Evolutionary conservation across 73 alveolate species (phyloP).

Genomic region (Blepharisma japonicum): DNA sequence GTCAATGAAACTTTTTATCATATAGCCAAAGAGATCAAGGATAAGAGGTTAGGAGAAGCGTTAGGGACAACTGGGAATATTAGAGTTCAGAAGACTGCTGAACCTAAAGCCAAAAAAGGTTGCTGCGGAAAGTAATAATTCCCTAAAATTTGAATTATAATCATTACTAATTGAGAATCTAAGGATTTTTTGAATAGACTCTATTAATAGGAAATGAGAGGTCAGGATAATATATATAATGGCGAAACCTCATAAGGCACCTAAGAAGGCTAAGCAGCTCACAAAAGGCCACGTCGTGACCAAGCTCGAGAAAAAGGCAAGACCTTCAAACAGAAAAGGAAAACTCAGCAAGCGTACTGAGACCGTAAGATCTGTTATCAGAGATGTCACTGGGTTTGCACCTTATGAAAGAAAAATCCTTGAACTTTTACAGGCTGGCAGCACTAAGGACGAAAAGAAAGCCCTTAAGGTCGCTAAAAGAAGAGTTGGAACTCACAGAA

Average conservation of each 20-base stretch:
- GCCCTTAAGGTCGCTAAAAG: constrained; percentile 87
- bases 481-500: constrained; percentile 92
- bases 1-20: constrained; percentile 20
- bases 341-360: constrained; percentile 4
- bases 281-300: constrained; percentile 32
- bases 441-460: constrained; percentile 72
- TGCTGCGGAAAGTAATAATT: too few species aligned
- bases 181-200: too few species aligned
- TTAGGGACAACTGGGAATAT: too few species aligned
- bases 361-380: constrained; percentile 64
- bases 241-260: constrained; percentile 32
- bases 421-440: constrained; percentile 81
- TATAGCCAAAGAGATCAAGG: constrained; percentile 28
- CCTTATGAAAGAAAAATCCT: constrained; percentile 92
- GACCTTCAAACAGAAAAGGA: constrained; percentile 26
- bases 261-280: constrained; percentile 30
- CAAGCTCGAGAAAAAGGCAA: constrained; percentile 23
- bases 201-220: too few species aligned
- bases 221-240: not conserved
- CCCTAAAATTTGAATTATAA: too few species aligned
- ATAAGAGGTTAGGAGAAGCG: not conserved
- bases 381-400: constrained; percentile 90
- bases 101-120: too few species aligned
- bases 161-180: too few species aligned
- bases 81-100: too few species aligned